phyloP scores from a whole-genome alignment of 2,329 filamentous ascomycete genomes.

The Fusarium papillatum region DNA sequence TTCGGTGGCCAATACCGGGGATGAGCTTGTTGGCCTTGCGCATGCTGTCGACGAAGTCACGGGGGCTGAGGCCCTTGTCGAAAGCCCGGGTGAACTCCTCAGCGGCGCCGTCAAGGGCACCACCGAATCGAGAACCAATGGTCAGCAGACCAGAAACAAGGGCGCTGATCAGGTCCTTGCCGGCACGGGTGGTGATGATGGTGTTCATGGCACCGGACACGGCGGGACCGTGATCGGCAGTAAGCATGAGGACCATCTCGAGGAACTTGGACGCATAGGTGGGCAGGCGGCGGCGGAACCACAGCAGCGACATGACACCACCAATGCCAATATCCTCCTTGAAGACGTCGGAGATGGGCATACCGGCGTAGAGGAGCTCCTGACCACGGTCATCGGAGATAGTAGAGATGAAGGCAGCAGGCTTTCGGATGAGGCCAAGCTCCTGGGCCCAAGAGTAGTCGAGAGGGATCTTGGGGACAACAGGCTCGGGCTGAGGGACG shows the following conservation, averaged over 20 bases:
- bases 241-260: conserved; percentile 99
- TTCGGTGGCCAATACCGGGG: conserved; percentile 97
- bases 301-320: conserved; percentile 99
- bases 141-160: conserved; percentile 97
- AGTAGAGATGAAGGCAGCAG: conserved; percentile 99
- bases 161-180: conserved; percentile 97
- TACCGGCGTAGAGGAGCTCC: conserved; percentile 97
- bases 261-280: conserved; percentile 98
- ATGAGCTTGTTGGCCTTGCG: conserved; percentile 99
- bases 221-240: conserved; percentile 97
- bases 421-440: conserved; percentile 99
- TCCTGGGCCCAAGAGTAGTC: conserved; percentile 99
- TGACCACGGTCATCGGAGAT: conserved; percentile 99
- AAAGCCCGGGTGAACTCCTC: conserved; percentile 99
- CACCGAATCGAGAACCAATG: conserved; percentile 98
- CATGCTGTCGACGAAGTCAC: conserved; percentile 99
- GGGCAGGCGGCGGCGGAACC: conserved; percentile 98
- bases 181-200: conserved; percentile 99
- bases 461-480: conserved; percentile 98
- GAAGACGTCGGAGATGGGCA: conserved; percentile 99
- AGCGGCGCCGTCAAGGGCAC: conserved; percentile 96
- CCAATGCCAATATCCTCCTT: conserved; percentile 98
- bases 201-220: conserved; percentile 99
- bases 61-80: conserved; percentile 97
- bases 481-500: conserved; percentile 87